Evolutionary conservation across 2,329 filamentous ascomycete genomes (phyloP).

Genomic region (Trichophyton simii): DNA sequence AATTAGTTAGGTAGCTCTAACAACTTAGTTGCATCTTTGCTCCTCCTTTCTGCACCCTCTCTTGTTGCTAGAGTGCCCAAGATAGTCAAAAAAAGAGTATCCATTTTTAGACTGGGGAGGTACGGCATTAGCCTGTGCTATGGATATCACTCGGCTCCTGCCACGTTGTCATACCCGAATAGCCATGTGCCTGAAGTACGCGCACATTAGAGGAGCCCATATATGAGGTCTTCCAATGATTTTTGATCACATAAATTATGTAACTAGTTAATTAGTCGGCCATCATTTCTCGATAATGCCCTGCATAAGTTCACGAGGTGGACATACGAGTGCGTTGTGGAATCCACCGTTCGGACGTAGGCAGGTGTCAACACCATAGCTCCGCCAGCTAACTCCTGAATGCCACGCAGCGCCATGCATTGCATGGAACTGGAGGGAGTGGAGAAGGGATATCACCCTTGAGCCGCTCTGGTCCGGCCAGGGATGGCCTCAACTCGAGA

Average conservation of each 20-base stretch:
- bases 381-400: not conserved
- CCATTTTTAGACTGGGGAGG: not conserved
- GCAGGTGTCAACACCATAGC: not conserved
- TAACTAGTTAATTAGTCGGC: not conserved
- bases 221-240: not conserved
- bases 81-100: not conserved
- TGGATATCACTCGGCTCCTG: not conserved
- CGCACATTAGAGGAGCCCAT: not conserved
- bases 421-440: not conserved
- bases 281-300: not conserved
- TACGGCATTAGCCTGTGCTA: not conserved
- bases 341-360: too few species aligned
- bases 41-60: not conserved
- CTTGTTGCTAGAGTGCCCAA: not conserved
- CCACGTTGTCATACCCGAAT: not conserved
- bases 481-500: not conserved
- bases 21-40: not conserved
- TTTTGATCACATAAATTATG: not conserved
- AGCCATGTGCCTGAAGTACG: not conserved
- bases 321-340: not conserved
- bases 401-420: not conserved
- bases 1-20: not conserved
- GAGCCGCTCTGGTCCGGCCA: not conserved
- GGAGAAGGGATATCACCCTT: not conserved
- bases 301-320: not conserved